Conservation (phyloP, 495 filamentous ascomycete species). For the Hypoxylon subgilvum region DNA sequence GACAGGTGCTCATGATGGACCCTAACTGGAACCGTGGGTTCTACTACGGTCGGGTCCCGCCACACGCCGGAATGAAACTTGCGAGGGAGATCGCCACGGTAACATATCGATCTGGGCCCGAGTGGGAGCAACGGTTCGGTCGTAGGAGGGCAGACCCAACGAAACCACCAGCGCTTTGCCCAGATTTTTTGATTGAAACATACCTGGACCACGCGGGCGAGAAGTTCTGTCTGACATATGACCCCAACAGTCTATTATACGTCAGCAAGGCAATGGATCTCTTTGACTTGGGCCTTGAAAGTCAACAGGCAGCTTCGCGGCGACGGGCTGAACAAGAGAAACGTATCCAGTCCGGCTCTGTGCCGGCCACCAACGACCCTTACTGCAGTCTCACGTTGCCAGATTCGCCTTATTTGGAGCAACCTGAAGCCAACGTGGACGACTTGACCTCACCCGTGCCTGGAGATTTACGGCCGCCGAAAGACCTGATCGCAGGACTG, state of each 20-base stretch:
- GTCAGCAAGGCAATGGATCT: constrained; percentile 99
- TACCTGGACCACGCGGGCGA: constrained; percentile 98
- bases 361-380: constrained; percentile 41
- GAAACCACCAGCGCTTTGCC: constrained; percentile 87
- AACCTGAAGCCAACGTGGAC: constrained; percentile 47
- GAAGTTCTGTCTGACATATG: constrained; percentile 98
- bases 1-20: constrained; percentile 98
- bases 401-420: constrained; percentile 81
- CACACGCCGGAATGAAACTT: constrained; percentile 96
- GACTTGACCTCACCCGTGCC: constrained; percentile 32
- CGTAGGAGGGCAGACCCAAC: constrained; percentile 83
- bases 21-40: constrained; percentile 96
- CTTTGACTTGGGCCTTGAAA: constrained; percentile 82
- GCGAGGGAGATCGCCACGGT: constrained; percentile 97
- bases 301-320: constrained; percentile 56
- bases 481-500: constrained; percentile 80
- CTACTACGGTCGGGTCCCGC: constrained; percentile 89
- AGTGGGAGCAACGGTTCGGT: constrained; percentile 97
- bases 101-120: constrained; percentile 93
- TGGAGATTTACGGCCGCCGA: constrained; percentile 58
- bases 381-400: constrained; percentile 86
- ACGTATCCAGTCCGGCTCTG: constrained; percentile 37
- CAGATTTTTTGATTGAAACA: constrained; percentile 97
- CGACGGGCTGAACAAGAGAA: constrained; percentile 48
- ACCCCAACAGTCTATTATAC: constrained; percentile 94